Percentiles rank a stretch among this genome's conserved stretches.
Evolutionary conservation across 768 basidiomycete species (phyloP).

Genomic region (Russula virescens): DNA sequence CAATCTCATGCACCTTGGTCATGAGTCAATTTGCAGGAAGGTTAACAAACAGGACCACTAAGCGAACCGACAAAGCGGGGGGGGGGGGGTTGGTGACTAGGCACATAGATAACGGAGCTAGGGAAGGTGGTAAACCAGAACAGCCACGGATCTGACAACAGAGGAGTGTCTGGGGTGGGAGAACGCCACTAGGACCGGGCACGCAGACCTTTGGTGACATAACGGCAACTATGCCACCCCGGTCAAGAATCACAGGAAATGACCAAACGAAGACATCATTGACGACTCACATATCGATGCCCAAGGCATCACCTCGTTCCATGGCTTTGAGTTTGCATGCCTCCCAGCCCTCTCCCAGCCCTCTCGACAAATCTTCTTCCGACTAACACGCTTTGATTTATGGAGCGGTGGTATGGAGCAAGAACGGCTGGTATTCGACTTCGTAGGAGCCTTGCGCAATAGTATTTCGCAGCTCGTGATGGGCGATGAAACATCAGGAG

Average conservation of each 20-base stretch:
- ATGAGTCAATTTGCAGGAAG: conserved; percentile 65
- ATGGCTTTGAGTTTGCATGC: conserved; percentile 31
- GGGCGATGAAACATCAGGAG: conserved; percentile 37
- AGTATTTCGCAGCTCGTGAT: conserved; percentile 36
- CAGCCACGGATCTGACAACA: neutral
- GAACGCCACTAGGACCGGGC: no score
- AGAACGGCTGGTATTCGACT: conserved; percentile 44
- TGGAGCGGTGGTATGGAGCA: conserved; percentile 37
- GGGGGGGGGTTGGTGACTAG: neutral
- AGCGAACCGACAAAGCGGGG: conserved; percentile 40
- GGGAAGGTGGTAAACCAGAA: neutral
- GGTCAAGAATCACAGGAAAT: neutral
- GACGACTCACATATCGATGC: conserved; percentile 40
- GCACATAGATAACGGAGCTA: neutral
- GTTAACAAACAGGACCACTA: conserved; percentile 58
- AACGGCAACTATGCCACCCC: no score
- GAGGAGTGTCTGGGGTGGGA: no score
- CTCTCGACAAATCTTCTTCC: conserved; percentile 31
- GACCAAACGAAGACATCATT: neutral
- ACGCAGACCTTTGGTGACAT: no score
- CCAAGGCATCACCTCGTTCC: conserved; percentile 35
- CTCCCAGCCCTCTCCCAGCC: no score
- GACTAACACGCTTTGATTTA: conserved; percentile 30
- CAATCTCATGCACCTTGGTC: conserved; percentile 57
- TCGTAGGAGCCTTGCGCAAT: conserved; percentile 34